Base-by-base conservation (phyloP, 345 rosid species). In the Aethionema arabicum region DNA sequence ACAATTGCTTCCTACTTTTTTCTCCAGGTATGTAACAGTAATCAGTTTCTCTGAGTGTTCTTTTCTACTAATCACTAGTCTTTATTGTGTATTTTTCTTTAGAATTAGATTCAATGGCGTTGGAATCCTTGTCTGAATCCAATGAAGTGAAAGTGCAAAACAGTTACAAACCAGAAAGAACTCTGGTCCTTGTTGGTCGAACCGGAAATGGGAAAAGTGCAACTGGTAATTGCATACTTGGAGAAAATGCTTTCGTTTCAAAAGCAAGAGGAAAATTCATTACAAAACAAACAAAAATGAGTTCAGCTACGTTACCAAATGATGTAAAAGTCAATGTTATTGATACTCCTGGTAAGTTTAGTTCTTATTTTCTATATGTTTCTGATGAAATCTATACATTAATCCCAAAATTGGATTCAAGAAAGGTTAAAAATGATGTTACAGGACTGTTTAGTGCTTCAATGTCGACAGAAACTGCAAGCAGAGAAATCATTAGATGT, bases 151-250 rank as follows among this genome's bases (percentile, higher is more conserved):
- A 31, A 3, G 67, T 68, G 40, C 65, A 67, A 16, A 44, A 48
- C 51, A 53, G 6, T 31, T 46, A 67, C 50, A 56, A 21, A 56
- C 21, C 27, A 39, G 7, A 56, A 29, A 40, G 62, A 42, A 58
- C 50, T 11, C 30, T 58, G 30, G 89, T 89, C 47, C 63, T 89
- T 60, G 86, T 89, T 42, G 95, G 96, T 8, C 88, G 89, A 32
- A 83, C 96, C 0, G 93, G 96, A 1, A 86, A 86, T 50, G 96
- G 95, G 0, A 86, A 89, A 50, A 89, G 96, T 71, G 93, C 91
- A 0, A 89, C 96, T 0, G 93, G 96, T 7, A 89, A 89, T 58
- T 84, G 81, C 46, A 83, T 89, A 66, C 81, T 89, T 4, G 91
- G 91, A 32, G 66, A 67, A 40, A 78, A 27, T 65, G 83, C 83